Conservation (phyloP, 1,284 basidiomycete species). For the Puccinia brachypodii region DNA sequence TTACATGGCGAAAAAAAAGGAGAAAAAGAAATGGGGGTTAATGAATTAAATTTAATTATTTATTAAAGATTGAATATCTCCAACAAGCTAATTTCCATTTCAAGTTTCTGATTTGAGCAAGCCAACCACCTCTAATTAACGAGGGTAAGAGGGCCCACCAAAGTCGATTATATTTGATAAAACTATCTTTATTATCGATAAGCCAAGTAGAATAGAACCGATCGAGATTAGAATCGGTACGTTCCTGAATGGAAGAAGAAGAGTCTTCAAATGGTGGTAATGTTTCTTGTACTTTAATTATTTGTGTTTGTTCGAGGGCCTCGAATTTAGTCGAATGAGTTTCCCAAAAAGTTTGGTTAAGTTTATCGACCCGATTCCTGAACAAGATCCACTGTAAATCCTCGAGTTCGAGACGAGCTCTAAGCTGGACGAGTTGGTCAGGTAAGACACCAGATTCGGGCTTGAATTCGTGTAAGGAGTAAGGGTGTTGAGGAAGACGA, state of each 20-base stretch:
- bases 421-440: constrained; percentile 25
- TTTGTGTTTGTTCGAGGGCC: constrained; percentile 40
- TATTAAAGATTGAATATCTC: neutral
- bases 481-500: constrained; percentile 51
- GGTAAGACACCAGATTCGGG: constrained; percentile 30
- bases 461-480: constrained; percentile 54
- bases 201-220: constrained; percentile 23
- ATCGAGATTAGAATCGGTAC: neutral
- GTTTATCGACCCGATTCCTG: constrained; percentile 52
- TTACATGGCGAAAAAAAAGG: too few relatives aligned
- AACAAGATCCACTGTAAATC: constrained; percentile 54
- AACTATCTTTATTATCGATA: neutral
- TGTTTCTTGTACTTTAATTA: neutral
- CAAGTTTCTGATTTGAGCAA: neutral
- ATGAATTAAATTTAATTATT: neutral
- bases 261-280: neutral
- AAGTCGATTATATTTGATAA: constrained; percentile 8
- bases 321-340: constrained; percentile 51
- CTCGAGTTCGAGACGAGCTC: constrained; percentile 41
- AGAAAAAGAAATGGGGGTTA: neutral
- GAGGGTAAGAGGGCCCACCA: constrained; percentile 26
- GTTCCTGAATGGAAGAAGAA: neutral
- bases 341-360: constrained; percentile 54
- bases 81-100: constrained; percentile 35
- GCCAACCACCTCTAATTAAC: constrained; percentile 19